Conservation (phyloP, 2,329 filamentous ascomycete species). For the Fusarium solani-melongenae region DNA sequence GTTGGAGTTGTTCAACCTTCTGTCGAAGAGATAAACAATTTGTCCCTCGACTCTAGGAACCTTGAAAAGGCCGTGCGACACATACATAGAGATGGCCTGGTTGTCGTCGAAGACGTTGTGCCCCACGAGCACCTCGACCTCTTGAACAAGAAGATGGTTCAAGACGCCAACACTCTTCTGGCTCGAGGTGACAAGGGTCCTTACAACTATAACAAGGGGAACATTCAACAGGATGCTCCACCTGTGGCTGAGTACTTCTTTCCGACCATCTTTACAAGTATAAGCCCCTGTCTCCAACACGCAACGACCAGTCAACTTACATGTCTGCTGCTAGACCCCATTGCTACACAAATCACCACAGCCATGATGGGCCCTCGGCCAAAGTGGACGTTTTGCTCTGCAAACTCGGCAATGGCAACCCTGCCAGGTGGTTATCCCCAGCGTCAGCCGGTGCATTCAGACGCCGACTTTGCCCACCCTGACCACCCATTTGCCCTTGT, state of each 20-base stretch:
- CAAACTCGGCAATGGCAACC: constrained; percentile 67
- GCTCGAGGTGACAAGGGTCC: constrained; percentile 63
- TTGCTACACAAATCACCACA: constrained; percentile 67
- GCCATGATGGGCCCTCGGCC: constrained; percentile 65
- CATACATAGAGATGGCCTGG: constrained; percentile 64
- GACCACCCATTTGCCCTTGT: constrained; percentile 65
- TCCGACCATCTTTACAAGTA: constrained; percentile 65
- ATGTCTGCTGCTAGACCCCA: constrained; percentile 55
- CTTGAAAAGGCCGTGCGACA: constrained; percentile 65
- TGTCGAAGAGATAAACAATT: constrained; percentile 52
- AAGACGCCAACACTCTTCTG: constrained; percentile 65
- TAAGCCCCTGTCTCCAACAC: constrained; percentile 2
- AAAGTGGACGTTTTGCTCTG: constrained; percentile 68
- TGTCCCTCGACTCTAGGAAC: constrained; percentile 57
- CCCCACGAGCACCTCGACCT: constrained; percentile 62
- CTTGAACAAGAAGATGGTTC: constrained; percentile 68
- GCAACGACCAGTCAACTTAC: background rate
- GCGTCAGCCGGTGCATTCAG: constrained; percentile 67
- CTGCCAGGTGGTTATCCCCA: constrained; percentile 52
- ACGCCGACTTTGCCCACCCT: constrained; percentile 68
- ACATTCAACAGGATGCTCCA: constrained; percentile 70
- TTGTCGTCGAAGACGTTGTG: constrained; percentile 66
- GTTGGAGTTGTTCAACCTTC: constrained; percentile 50
- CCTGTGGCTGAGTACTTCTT: constrained; percentile 61
- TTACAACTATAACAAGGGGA: constrained; percentile 72